Evolutionary conservation across 768 basidiomycete species (phyloP).

Genomic region (Pisolithus marmoratus): DNA sequence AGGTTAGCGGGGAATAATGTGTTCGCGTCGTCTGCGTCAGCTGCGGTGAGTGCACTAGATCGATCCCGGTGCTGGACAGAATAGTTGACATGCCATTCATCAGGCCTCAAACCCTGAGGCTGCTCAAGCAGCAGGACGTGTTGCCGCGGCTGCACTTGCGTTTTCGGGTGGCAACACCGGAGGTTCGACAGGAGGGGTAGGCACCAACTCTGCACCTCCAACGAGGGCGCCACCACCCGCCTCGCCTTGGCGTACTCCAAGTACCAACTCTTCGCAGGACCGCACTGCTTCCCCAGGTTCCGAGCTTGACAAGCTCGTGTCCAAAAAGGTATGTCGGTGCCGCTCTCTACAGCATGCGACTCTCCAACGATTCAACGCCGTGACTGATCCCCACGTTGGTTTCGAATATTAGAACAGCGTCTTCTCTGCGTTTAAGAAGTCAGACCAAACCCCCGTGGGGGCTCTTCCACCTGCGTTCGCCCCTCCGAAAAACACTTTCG

Average conservation of each 20-base stretch:
- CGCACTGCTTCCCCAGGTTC: constrained; percentile 8
- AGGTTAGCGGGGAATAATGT: constrained; percentile 19
- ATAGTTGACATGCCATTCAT: constrained; percentile 1
- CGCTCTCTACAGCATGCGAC: constrained; percentile 21
- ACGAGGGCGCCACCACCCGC: constrained; percentile 7
- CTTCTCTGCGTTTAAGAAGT: constrained; percentile 17
- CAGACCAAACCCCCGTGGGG: constrained; percentile 38
- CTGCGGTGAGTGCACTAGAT: constrained; percentile 24
- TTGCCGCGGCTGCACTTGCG: constrained; percentile 51
- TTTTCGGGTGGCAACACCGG: constrained; percentile 23
- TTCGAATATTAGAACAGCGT: constrained; percentile 13
- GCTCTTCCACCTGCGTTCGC: constrained; percentile 34
- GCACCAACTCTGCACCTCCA: neutral
- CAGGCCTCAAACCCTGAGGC: constrained; percentile 38
- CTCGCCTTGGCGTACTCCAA: constrained; percentile 15
- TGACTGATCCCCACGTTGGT: neutral
- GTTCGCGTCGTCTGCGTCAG: constrained; percentile 18
- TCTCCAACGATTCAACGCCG: constrained; percentile 8
- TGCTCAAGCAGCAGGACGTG: constrained; percentile 41
- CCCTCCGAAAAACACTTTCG: constrained; percentile 39
- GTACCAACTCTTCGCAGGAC: constrained; percentile 21
- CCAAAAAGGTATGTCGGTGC: constrained; percentile 22
- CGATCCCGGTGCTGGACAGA: neutral
- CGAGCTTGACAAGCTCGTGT: constrained; percentile 23
- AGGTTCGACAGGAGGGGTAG: neutral